phyloP scores from a whole-genome alignment of 768 basidiomycete species.

The Vararia minispora region DNA sequence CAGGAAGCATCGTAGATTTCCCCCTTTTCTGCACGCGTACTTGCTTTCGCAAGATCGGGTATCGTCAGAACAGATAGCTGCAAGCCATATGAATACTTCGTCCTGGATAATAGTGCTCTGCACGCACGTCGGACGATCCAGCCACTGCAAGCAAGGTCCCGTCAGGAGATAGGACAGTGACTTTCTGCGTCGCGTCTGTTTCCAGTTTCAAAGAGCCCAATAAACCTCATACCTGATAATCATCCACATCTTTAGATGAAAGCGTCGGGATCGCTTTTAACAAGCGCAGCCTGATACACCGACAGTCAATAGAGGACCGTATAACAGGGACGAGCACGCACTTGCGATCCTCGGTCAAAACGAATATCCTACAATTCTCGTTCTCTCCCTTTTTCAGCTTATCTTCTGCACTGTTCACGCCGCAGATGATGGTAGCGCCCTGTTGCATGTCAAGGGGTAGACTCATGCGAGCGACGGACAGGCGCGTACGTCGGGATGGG shows the following conservation, averaged over 20 bases:
- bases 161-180: slow-evolving; percentile 71
- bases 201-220: neutral
- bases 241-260: slow-evolving; percentile 45
- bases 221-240: slow-evolving; percentile 60
- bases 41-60: slow-evolving; percentile 28
- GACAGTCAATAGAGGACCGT: neutral
- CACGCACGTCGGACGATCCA: slow-evolving; percentile 57
- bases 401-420: slow-evolving; percentile 71
- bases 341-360: slow-evolving; percentile 41
- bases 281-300: slow-evolving; percentile 36
- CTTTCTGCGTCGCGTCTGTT: slow-evolving; percentile 69
- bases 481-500: slow-evolving; percentile 41
- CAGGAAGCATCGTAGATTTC: slow-evolving; percentile 87
- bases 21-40: slow-evolving; percentile 46
- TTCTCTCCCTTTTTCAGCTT: slow-evolving; percentile 57
- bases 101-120: too few relatives aligned
- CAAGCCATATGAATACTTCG: slow-evolving; percentile 1
- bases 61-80: slow-evolving; percentile 18
- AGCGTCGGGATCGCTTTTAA: slow-evolving; percentile 54
- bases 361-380: slow-evolving; percentile 74
- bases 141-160: slow-evolving; percentile 56
- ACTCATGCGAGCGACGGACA: slow-evolving; percentile 3
- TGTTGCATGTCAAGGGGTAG: slow-evolving; percentile 22
- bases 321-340: slow-evolving; percentile 22
- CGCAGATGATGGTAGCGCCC: slow-evolving; percentile 53